These are phyloP conservation scores for Fraxinus platypoda DNA, from an alignment of 305 asterid species.

Conservation along the genomic window DNA sequence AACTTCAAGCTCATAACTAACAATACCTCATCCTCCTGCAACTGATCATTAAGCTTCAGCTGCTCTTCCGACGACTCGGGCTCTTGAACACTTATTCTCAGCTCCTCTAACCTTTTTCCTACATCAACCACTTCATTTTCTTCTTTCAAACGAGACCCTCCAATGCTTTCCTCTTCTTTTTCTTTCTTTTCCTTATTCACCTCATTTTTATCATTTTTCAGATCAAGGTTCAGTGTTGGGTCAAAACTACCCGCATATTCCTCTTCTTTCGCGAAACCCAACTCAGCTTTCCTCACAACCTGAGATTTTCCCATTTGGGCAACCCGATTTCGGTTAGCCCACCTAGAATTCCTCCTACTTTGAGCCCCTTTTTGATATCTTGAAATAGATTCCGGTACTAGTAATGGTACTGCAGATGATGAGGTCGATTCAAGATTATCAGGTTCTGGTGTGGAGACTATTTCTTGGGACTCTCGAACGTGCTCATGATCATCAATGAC, in stretches of 20 bases:
- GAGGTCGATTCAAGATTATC: background rate
- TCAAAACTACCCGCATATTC: constrained; percentile 17
- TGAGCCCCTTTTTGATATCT: constrained; percentile 20
- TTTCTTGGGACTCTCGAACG: constrained; percentile 1
- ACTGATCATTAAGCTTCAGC: constrained; percentile 58
- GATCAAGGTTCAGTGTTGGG: constrained; percentile 21
- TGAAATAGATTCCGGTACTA: constrained; percentile 8
- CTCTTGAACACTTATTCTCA: constrained; percentile 45
- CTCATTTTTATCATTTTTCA: constrained; percentile 22
- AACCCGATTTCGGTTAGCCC: constrained; percentile 25
- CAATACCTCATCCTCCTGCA: constrained; percentile 85
- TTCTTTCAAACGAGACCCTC: constrained; percentile 14
- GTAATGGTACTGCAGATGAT: constrained; percentile 10
- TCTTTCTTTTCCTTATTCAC: constrained; percentile 13
- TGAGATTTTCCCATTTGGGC: constrained; percentile 21
- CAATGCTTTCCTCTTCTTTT: constrained; percentile 22
- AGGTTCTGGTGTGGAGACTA: background rate
- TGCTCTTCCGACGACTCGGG: constrained; percentile 51
- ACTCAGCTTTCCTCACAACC: constrained; percentile 26
- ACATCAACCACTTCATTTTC: constrained; percentile 36
- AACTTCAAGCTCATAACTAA: constrained; percentile 11
- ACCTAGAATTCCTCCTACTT: constrained; percentile 24
- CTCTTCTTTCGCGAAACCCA: constrained; percentile 15
- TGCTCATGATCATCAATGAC: constrained; percentile 16
- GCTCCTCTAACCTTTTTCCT: constrained; percentile 49